These are phyloP conservation scores for Ophiostoma himal-ulmi DNA, from an alignment of 2,329 filamentous ascomycete genomes.

Conservation along the genomic window DNA sequence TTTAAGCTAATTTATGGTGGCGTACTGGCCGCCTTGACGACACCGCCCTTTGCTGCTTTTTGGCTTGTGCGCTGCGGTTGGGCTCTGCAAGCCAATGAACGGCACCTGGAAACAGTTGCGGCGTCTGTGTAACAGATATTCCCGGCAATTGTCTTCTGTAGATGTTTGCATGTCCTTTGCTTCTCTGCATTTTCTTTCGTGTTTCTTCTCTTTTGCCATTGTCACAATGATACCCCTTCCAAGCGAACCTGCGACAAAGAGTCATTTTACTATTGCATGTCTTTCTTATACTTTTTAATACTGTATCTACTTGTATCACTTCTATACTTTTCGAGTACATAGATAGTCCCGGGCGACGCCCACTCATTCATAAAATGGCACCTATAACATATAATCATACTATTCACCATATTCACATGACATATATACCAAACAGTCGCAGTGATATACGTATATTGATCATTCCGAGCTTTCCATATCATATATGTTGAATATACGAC, in stretches of 20 bases:
- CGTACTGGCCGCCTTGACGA: slow-evolving; percentile 41
- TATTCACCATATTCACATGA: background rate
- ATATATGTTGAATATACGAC: background rate
- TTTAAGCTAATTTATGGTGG: slow-evolving; percentile 48
- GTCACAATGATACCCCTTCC: slow-evolving; percentile 11
- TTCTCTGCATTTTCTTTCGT: background rate
- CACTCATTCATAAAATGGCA: background rate
- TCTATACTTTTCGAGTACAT: background rate
- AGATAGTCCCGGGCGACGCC: background rate
- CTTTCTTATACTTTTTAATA: slow-evolving; percentile 1
- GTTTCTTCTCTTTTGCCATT: background rate
- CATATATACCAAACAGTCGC: background rate
- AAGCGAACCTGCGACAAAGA: slow-evolving; percentile 10
- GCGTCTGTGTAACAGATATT: background rate
- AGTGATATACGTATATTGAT: background rate
- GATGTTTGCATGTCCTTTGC: background rate
- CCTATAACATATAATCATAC: background rate
- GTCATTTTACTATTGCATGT: background rate
- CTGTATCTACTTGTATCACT: background rate
- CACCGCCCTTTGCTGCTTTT: slow-evolving; percentile 44
- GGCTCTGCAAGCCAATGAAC: slow-evolving; percentile 30
- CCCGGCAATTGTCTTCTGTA: background rate
- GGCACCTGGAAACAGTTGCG: slow-evolving; percentile 19
- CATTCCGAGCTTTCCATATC: background rate
- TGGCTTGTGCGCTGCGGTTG: slow-evolving; percentile 48